These are phyloP conservation scores for Lyophyllum atratum DNA, from an alignment of 768 basidiomycete genomes.

Conservation along the genomic window DNA sequence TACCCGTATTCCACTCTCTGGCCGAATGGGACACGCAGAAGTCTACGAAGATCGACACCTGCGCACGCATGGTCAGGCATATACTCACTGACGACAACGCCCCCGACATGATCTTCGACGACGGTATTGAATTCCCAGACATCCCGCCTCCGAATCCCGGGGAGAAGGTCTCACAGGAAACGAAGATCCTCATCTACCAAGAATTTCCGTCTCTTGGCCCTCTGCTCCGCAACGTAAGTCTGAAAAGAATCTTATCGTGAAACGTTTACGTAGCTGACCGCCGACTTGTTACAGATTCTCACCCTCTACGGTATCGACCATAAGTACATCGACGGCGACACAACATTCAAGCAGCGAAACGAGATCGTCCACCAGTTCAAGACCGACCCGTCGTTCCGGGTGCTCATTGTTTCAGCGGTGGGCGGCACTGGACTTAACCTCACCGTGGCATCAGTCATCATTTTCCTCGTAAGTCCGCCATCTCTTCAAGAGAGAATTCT, in stretches of 20 bases:
- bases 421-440: too few relatives aligned
- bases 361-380: not conserved
- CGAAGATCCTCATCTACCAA: conserved; percentile 20
- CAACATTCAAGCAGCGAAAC: conserved; percentile 11
- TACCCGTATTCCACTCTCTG: conserved; percentile 10
- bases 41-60: conserved; percentile 20
- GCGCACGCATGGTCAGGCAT: not conserved
- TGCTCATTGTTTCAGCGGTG: too few relatives aligned
- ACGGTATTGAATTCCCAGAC: not conserved
- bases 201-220: conserved; percentile 21
- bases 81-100: not conserved
- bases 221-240: conserved; percentile 20
- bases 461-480: too few relatives aligned
- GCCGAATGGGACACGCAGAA: conserved; percentile 14
- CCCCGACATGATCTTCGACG: not conserved
- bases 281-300: not conserved
- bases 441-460: too few relatives aligned
- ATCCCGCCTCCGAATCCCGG: not conserved
- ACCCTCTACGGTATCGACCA: not conserved
- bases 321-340: conserved; percentile 17
- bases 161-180: not conserved
- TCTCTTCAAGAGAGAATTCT: too few relatives aligned
- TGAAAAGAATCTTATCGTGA: not conserved
- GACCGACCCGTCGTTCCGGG: too few relatives aligned
- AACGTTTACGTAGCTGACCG: too few relatives aligned